phyloP scores from a whole-genome alignment of 306 rosid species.

The Prunus campanulata region DNA sequence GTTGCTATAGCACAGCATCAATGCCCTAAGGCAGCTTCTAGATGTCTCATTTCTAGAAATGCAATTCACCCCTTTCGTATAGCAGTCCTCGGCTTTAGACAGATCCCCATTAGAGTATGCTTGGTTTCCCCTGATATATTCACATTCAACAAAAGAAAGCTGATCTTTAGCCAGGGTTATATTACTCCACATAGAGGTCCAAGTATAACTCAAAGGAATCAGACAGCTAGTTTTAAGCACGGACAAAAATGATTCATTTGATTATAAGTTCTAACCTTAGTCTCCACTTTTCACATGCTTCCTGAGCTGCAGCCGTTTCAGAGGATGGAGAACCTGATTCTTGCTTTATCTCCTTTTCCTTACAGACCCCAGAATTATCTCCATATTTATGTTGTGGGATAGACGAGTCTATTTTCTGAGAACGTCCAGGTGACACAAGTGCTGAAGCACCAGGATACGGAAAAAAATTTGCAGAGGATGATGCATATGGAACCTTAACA shows the following conservation, averaged over 20 bases:
- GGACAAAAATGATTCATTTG: conserved; percentile 13
- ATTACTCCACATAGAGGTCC: not conserved
- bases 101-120: conserved; percentile 83
- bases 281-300: conserved; percentile 94
- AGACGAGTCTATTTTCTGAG: conserved; percentile 44
- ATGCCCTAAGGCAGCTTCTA: conserved; percentile 75
- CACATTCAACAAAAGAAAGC: conserved; percentile 20
- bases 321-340: conserved; percentile 45
- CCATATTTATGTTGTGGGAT: conserved; percentile 35
- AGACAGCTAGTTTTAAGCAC: not conserved
- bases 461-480: conserved; percentile 49
- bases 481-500: conserved; percentile 57
- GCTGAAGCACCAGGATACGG: conserved; percentile 55
- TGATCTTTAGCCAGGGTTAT: not conserved
- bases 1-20: conserved; percentile 95
- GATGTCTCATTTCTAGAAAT: conserved; percentile 59
- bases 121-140: conserved; percentile 81
- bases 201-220: not conserved
- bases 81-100: conserved; percentile 77
- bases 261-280: conserved; percentile 52
- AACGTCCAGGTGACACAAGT: conserved; percentile 39
- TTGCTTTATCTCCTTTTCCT: conserved; percentile 43
- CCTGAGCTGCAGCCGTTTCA: conserved; percentile 58
- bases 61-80: conserved; percentile 70
- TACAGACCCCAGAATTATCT: conserved; percentile 35